These are phyloP conservation scores for Blepharisma japonicum DNA, from an alignment of 73 alveolate genomes.

Conservation along the genomic window DNA sequence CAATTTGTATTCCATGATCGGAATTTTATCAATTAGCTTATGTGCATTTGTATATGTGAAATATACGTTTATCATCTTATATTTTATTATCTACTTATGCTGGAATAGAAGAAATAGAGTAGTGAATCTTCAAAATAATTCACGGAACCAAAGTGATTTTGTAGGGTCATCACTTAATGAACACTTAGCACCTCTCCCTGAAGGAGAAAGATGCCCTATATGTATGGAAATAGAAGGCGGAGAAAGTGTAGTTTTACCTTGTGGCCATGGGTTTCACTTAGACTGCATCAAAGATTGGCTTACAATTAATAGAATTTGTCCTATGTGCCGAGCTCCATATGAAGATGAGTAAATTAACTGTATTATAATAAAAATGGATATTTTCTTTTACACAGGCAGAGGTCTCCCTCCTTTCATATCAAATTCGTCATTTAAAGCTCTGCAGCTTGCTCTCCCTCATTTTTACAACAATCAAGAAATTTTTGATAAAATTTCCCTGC, in stretches of 20 bases:
- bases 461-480: background rate
- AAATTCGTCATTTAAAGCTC: background rate
- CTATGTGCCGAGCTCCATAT: conserved; percentile 44
- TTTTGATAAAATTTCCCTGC: conserved; percentile 10
- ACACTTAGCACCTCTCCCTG: too few species aligned
- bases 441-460: background rate
- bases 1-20: too few species aligned
- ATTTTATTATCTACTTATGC: too few species aligned
- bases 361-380: background rate
- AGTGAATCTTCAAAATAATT: too few species aligned
- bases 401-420: conserved; percentile 15
- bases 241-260: conserved; percentile 43
- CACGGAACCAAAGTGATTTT: too few species aligned
- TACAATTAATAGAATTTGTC: conserved; percentile 50
- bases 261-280: conserved; percentile 60
- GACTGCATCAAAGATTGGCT: conserved; percentile 67
- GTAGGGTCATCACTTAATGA: too few species aligned
- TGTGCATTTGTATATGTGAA: too few species aligned
- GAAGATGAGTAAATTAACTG: background rate
- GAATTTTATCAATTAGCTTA: too few species aligned
- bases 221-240: conserved; percentile 55
- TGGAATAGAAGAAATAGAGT: too few species aligned
- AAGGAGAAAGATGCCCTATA: conserved; percentile 38
- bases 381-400: conserved; percentile 22
- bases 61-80: too few species aligned